A percentile compares a stretch with the other conserved stretches of the same genome.
Conservation (phyloP, 352 stramenopile species). For the Phytophthora aleatoria region DNA sequence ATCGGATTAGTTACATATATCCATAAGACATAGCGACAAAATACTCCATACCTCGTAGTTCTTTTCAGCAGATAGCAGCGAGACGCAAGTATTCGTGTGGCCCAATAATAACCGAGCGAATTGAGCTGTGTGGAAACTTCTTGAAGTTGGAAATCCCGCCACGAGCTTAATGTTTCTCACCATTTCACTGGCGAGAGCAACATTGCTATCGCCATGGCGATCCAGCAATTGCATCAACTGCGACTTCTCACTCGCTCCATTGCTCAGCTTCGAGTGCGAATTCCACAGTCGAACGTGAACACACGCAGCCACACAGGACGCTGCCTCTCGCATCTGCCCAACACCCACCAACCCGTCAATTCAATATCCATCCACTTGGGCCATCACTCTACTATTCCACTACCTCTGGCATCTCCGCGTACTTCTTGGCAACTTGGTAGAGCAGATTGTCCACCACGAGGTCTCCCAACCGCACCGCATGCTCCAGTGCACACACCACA, state of each 20-base stretch:
- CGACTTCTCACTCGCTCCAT: conserved; percentile 11
- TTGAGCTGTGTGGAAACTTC: conserved; percentile 42
- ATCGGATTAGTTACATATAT: conserved; percentile 1
- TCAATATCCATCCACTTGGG: neutral
- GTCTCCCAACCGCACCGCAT: conserved; percentile 51
- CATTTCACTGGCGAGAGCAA: conserved; percentile 5
- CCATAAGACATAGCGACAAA: neutral
- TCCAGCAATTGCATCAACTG: conserved; percentile 16
- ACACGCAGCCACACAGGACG: conserved; percentile 47
- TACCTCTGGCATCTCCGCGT: conserved; percentile 55
- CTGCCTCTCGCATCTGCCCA: conserved; percentile 29
- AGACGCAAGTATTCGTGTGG: conserved; percentile 43
- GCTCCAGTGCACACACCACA: conserved; percentile 50
- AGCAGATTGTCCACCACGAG: conserved; percentile 80
- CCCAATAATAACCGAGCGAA: conserved; percentile 59
- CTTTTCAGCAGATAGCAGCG: conserved; percentile 36
- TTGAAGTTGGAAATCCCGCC: conserved; percentile 50
- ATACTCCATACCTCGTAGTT: conserved; percentile 38
- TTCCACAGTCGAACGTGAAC: conserved; percentile 63
- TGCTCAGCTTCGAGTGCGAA: conserved; percentile 33
- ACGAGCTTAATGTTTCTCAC: conserved; percentile 15
- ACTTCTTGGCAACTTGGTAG: conserved; percentile 83
- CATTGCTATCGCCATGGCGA: neutral
- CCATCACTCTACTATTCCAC: neutral
- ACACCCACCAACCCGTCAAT: neutral